A percentile compares a stretch with the other conserved stretches of the same genome.
These are phyloP conservation scores for Cladochytrium replicatum DNA, from an alignment of 192 early-diverging fungal species.

Conservation along the genomic window DNA sequence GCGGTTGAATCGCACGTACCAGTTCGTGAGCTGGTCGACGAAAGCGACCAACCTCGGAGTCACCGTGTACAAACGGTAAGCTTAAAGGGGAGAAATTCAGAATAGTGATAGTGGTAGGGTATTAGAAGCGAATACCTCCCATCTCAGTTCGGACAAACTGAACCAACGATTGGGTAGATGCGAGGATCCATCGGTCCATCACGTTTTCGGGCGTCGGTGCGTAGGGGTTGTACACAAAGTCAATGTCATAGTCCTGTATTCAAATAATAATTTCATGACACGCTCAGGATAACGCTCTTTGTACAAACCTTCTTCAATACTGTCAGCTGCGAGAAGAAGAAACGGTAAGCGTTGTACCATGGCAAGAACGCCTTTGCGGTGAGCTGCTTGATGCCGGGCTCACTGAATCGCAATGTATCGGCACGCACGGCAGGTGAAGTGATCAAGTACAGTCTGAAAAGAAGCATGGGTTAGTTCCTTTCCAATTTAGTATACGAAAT, in stretches of 20 bases:
- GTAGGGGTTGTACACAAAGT: slow-evolving; percentile 76
- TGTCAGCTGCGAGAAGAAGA: slow-evolving; percentile 85
- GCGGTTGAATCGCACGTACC: slow-evolving; percentile 98
- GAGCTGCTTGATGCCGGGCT: slow-evolving; percentile 94
- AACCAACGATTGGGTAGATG: slow-evolving; percentile 87
- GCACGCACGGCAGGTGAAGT: slow-evolving; percentile 97
- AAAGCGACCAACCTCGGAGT: slow-evolving; percentile 81
- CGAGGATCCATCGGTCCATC: slow-evolving; percentile 98
- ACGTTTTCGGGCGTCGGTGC: too few species aligned
- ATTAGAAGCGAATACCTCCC: slow-evolving; percentile 27
- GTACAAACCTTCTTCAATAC: slow-evolving; percentile 72
- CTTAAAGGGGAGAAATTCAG: slow-evolving; percentile 10
- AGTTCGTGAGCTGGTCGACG: slow-evolving; percentile 94
- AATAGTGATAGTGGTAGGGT: background rate
- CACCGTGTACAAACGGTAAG: slow-evolving; percentile 96
- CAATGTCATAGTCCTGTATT: slow-evolving; percentile 46
- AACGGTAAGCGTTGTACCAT: slow-evolving; percentile 97
- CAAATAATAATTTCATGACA: slow-evolving; percentile 4
- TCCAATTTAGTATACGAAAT: background rate
- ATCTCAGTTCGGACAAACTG: slow-evolving; percentile 90
- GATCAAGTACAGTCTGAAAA: slow-evolving; percentile 75
- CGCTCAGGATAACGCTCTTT: background rate
- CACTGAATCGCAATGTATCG: slow-evolving; percentile 88
- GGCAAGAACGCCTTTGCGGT: slow-evolving; percentile 90
- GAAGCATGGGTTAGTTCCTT: background rate